A percentile compares a stretch with the other conserved stretches of the same genome.
phyloP scores from a whole-genome alignment of 768 basidiomycete species.

The Russula foetens region DNA sequence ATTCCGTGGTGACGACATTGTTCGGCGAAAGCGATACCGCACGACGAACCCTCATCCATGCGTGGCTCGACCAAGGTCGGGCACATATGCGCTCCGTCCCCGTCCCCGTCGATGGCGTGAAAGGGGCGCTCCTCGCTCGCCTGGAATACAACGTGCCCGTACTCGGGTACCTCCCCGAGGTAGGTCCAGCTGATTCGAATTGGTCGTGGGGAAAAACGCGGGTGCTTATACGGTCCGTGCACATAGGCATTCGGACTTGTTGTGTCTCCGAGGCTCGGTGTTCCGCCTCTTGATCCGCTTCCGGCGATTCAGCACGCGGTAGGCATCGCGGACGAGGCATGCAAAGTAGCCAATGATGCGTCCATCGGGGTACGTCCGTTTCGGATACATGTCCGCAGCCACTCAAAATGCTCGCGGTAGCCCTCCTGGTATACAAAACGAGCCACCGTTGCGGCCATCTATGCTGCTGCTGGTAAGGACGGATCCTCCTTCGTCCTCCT shows the following conservation, averaged over 20 bases:
- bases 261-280: slow-evolving; percentile 39
- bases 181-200: slow-evolving; percentile 25
- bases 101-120: slow-evolving; percentile 29
- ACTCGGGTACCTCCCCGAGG: slow-evolving; percentile 58
- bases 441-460: slow-evolving; percentile 56
- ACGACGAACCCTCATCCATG: slow-evolving; percentile 52
- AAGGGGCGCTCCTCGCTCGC: slow-evolving; percentile 46
- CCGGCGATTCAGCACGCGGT: slow-evolving; percentile 55
- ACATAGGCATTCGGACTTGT: slow-evolving; percentile 65
- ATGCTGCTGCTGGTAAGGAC: slow-evolving; percentile 56
- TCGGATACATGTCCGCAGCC: neutral
- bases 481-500: neutral
- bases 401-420: slow-evolving; percentile 30
- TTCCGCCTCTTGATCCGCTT: slow-evolving; percentile 49
- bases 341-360: slow-evolving; percentile 45
- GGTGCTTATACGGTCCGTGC: neutral
- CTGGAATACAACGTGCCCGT: slow-evolving; percentile 63
- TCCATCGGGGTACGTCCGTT: slow-evolving; percentile 45
- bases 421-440: slow-evolving; percentile 66
- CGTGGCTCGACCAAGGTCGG: slow-evolving; percentile 66
- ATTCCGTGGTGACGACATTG: slow-evolving; percentile 59
- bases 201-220: neutral
- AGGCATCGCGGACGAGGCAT: slow-evolving; percentile 63
- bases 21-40: slow-evolving; percentile 68
- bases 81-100: slow-evolving; percentile 35